phyloP scores from a whole-genome alignment of 2,329 filamentous ascomycete genomes.

The Talaromyces sp. region DNA sequence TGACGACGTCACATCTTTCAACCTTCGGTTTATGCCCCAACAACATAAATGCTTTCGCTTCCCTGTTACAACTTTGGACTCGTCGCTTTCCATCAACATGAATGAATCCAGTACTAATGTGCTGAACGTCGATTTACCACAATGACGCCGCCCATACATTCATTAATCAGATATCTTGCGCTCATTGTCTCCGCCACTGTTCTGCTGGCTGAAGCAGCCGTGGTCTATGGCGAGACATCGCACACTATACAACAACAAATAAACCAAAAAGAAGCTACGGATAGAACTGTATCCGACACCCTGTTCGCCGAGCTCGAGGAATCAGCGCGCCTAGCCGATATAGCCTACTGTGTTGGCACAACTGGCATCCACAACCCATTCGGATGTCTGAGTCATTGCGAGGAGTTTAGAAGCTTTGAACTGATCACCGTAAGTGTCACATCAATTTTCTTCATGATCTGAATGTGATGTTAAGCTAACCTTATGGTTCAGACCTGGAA shows the following conservation, averaged over 20 bases:
- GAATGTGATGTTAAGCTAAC: neutral
- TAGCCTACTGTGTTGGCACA: constrained; percentile 86
- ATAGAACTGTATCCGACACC: constrained; percentile 49
- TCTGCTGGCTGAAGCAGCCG: neutral
- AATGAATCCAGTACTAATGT: neutral
- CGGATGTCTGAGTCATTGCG: constrained; percentile 75
- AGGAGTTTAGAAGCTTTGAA: constrained; percentile 74
- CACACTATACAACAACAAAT: neutral
- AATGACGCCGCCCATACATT: neutral
- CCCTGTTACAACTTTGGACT: neutral
- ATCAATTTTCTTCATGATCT: neutral
- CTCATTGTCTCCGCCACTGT: neutral
- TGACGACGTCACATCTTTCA: constrained; percentile 6
- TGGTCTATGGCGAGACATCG: neutral
- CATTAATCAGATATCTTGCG: neutral
- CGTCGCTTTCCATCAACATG: neutral
- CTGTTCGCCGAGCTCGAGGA: constrained; percentile 83
- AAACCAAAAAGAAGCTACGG: neutral
- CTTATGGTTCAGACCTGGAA: constrained; percentile 66
- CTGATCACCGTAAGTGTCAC: constrained; percentile 57
- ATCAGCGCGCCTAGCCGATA: constrained; percentile 85
- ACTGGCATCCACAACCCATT: constrained; percentile 82
- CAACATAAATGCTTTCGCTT: neutral
- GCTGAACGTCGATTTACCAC: neutral
- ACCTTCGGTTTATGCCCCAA: neutral